These are phyloP conservation scores for Pachyrhizus erosus DNA, from an alignment of 306 rosid genomes.

Conservation along the genomic window DNA sequence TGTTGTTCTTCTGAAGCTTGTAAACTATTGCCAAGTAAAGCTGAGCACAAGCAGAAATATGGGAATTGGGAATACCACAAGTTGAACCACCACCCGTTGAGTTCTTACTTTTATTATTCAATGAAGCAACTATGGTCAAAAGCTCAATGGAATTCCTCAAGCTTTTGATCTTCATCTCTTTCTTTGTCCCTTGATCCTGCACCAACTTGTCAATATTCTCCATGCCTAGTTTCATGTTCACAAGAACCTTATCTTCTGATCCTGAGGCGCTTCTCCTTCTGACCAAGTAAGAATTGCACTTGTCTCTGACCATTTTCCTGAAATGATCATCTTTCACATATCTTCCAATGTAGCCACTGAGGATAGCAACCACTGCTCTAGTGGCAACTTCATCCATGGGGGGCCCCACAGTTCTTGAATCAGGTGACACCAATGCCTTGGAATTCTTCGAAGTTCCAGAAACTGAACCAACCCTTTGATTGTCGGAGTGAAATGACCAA, in stretches of 20 bases:
- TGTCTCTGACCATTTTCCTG: slow-evolving; percentile 54
- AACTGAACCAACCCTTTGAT: slow-evolving; percentile 45
- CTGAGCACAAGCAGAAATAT: slow-evolving; percentile 76
- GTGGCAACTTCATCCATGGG: slow-evolving; percentile 68
- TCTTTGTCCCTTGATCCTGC: slow-evolving; percentile 46
- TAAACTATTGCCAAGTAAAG: slow-evolving; percentile 78
- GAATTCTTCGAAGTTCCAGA: slow-evolving; percentile 52
- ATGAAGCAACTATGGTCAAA: slow-evolving; percentile 60
- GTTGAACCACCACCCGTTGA: slow-evolving; percentile 43
- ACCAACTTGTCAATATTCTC: slow-evolving; percentile 64
- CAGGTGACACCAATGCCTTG: slow-evolving; percentile 46
- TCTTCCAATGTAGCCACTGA: slow-evolving; percentile 70
- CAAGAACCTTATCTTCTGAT: slow-evolving; percentile 46
- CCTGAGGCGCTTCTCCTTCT: slow-evolving; percentile 48
- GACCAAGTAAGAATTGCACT: slow-evolving; percentile 62
- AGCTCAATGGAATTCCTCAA: slow-evolving; percentile 56
- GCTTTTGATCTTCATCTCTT: slow-evolving; percentile 51
- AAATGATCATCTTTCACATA: slow-evolving; percentile 61
- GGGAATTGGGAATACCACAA: slow-evolving; percentile 60
- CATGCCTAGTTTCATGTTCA: slow-evolving; percentile 56
- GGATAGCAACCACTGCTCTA: slow-evolving; percentile 69
- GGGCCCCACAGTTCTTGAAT: slow-evolving; percentile 54
- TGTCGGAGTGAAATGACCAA: slow-evolving; percentile 49
- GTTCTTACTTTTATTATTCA: slow-evolving; percentile 50
- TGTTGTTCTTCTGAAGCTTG: slow-evolving; percentile 70